Conservation (phyloP, 1,284 basidiomycete genomes). For the Rugiboletus extremiorientalis region DNA sequence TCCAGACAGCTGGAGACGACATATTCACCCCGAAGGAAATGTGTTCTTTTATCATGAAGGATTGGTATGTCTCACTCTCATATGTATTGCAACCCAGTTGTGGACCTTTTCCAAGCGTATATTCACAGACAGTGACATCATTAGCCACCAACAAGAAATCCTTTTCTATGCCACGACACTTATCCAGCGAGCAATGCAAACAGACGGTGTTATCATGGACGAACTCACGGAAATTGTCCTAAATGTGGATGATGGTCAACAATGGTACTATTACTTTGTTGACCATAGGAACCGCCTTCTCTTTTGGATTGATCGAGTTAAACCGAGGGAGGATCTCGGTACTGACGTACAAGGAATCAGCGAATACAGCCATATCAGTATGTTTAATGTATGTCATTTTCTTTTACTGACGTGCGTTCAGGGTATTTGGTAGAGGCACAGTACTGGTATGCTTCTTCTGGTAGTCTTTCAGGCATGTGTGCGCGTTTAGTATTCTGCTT, state of each 20-base stretch:
- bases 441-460: conserved; percentile 14
- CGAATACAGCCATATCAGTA: conserved; percentile 16
- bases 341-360: conserved; percentile 8
- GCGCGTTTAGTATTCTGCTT: neutral
- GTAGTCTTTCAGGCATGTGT: neutral
- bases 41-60: conserved; percentile 12
- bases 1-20: conserved; percentile 8
- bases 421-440: conserved; percentile 15
- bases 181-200: neutral
- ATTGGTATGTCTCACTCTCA: conserved; percentile 10
- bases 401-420: conserved; percentile 6
- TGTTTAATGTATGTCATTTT: neutral
- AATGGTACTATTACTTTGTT: conserved; percentile 21
- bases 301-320: conserved; percentile 17
- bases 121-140: conserved; percentile 17
- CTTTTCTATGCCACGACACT: conserved; percentile 3
- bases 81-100: neutral
- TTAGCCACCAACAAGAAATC: neutral
- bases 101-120: conserved; percentile 9
- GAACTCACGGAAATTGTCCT: conserved; percentile 17
- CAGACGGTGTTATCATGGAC: conserved; percentile 11
- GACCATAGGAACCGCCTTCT: conserved; percentile 19
- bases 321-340: neutral
- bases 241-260: conserved; percentile 7
- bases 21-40: conserved; percentile 22